Conservation (phyloP, 805 yeast genomes). For the Candida insectorum region DNA sequence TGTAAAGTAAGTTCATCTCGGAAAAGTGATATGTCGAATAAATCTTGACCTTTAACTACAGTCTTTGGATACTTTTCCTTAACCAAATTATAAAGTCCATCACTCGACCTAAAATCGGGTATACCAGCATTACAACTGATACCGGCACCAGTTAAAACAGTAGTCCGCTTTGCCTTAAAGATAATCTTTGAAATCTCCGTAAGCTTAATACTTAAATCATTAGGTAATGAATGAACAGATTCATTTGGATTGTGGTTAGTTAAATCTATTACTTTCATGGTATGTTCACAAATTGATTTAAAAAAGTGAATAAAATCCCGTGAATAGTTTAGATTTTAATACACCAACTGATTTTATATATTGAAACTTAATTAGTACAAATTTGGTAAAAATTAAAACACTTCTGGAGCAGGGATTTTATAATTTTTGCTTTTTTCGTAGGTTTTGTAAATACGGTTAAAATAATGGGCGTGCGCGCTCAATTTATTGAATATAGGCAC, state of each 20-base stretch:
- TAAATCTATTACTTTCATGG: constrained; percentile 30
- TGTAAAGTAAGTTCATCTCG: constrained; percentile 61
- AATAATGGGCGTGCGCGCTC: constrained; percentile 1
- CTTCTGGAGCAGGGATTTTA: not conserved
- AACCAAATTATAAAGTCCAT: constrained; percentile 78
- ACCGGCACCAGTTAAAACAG: constrained; percentile 91
- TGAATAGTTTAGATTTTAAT: no score
- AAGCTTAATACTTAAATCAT: constrained; percentile 30
- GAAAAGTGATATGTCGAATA: constrained; percentile 84
- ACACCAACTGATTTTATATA: no score
- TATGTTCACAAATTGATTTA: not conserved
- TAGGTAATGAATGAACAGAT: constrained; percentile 16
- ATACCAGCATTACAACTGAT: constrained; percentile 96
- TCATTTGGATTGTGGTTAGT: constrained; percentile 8
- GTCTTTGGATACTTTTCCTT: constrained; percentile 59
- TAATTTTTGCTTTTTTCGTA: constrained; percentile 8
- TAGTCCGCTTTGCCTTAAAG: constrained; percentile 54
- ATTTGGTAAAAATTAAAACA: not conserved
- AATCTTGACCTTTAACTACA: constrained; percentile 79
- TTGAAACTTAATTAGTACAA: no score
- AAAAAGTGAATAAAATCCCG: no score
- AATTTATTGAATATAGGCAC: no score
- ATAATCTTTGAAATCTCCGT: constrained; percentile 40
- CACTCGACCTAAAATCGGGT: constrained; percentile 86
- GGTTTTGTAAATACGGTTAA: constrained; percentile 7